Evolutionary conservation across 805 yeast genomes (phyloP).

Genomic region (Danielia oregonensis): DNA sequence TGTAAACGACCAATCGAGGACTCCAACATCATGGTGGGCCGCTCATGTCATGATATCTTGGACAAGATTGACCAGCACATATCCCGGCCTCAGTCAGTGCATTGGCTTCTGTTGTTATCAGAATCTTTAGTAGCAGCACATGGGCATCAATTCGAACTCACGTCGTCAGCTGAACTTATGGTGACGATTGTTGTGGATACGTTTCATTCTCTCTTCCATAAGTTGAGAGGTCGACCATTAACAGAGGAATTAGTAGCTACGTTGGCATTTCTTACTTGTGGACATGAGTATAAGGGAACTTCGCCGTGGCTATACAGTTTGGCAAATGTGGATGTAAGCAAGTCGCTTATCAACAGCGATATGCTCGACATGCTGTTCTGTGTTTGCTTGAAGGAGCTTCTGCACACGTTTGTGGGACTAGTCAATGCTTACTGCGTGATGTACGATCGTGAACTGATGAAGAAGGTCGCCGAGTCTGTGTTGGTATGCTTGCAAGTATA

Average conservation of each 20-base stretch:
- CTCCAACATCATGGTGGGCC: no score
- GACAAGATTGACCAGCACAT: no score
- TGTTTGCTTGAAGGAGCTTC: constrained; percentile 4
- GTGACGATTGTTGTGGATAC: constrained; percentile 3
- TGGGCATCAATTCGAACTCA: constrained; percentile 1
- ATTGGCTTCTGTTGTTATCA: background rate
- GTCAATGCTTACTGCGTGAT: constrained; percentile 9
- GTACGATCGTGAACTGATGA: constrained; percentile 4
- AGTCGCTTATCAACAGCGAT: constrained; percentile 1
- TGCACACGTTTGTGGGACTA: constrained; percentile 10
- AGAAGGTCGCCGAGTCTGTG: constrained; percentile 2
- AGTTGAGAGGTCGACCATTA: constrained; percentile 2
- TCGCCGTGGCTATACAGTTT: no score
- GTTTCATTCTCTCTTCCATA: constrained; percentile 3
- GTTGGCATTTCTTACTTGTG: no score
- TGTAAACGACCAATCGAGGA: no score
- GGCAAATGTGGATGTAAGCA: no score
- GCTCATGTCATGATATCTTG: no score
- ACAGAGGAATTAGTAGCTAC: constrained; percentile 7
- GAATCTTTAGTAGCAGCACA: background rate
- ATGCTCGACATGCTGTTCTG: constrained; percentile 2
- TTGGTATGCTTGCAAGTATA: constrained; percentile 10
- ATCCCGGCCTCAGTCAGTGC: no score
- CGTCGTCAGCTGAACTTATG: background rate
- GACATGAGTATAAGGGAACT: no score